phyloP scores from a whole-genome alignment of 164 flowering plant species.

The Paratinospora sagittata region DNA sequence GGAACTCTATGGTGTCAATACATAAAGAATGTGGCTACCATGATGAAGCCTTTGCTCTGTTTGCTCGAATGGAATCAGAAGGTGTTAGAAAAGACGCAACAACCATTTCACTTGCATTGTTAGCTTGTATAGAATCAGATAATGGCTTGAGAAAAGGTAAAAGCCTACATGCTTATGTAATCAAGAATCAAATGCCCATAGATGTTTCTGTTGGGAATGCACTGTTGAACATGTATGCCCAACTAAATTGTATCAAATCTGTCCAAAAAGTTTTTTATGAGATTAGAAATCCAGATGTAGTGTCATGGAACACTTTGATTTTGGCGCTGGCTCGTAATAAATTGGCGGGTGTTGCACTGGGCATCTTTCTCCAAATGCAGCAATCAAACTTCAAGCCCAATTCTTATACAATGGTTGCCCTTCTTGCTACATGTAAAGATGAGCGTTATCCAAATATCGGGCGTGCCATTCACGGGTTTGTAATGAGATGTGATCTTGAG shows the following conservation, averaged over 20 bases:
- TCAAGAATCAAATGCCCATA: conserved; percentile 30
- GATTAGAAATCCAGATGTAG: conserved; percentile 28
- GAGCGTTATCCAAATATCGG: conserved; percentile 28
- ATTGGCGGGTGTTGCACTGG: conserved; percentile 23
- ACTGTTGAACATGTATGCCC: conserved; percentile 36
- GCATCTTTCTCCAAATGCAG: conserved; percentile 27
- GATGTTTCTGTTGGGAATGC: conserved; percentile 40
- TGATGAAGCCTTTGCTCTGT: conserved; percentile 34
- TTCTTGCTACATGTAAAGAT: conserved; percentile 33
- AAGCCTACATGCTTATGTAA: conserved; percentile 38
- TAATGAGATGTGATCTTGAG: conserved; percentile 32
- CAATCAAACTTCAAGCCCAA: conserved; percentile 29
- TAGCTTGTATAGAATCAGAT: conserved; percentile 25
- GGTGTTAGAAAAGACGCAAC: conserved; percentile 23
- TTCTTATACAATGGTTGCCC: conserved; percentile 39
- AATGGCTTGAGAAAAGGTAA: conserved; percentile 30
- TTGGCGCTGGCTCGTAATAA: conserved; percentile 23
- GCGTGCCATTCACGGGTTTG: conserved; percentile 40
- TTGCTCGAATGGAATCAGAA: conserved; percentile 29
- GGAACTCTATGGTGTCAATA: conserved; percentile 49
- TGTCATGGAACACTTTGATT: conserved; percentile 48
- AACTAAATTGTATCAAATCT: conserved; percentile 24
- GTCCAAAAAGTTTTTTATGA: conserved; percentile 24
- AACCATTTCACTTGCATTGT: conserved; percentile 33
- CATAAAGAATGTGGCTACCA: conserved; percentile 23